Percentiles rank a stretch among this genome's conserved stretches.
Conservation (phyloP, 169 alveolate genomes). For the Hepatocystis sp. region DNA sequence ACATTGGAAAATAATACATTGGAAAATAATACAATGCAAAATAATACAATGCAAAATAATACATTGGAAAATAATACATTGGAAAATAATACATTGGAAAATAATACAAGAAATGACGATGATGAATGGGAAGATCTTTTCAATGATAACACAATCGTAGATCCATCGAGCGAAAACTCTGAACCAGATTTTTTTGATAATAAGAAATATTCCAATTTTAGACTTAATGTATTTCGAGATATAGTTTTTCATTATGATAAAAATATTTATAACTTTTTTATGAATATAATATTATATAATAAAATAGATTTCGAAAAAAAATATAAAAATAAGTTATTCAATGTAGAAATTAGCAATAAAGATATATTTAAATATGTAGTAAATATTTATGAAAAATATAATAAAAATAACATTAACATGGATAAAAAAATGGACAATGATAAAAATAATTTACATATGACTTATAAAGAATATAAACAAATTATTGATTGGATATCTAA, state of each 20-base stretch:
- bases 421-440: not conserved
- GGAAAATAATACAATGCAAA: no score
- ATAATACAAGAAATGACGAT: no score
- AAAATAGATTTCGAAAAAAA: conserved; percentile 21
- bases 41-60: no score
- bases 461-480: conserved; percentile 20
- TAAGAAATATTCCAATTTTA: conserved; percentile 64
- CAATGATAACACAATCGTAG: not conserved
- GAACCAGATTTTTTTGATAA: conserved; percentile 62
- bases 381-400: conserved; percentile 12
- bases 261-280: conserved; percentile 31
- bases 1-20: no score
- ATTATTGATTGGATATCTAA: conserved; percentile 69
- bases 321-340: conserved; percentile 36
- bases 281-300: conserved; percentile 48
- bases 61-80: no score
- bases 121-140: not conserved
- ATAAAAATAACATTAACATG: conserved; percentile 2
- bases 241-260: conserved; percentile 29
- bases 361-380: conserved; percentile 44
- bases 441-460: not conserved
- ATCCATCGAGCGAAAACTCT: conserved; percentile 21
- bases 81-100: no score
- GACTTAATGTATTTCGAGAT: conserved; percentile 27
- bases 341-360: conserved; percentile 14